These are phyloP conservation scores for Emiliania huxleyi DNA, from an alignment of 78 protist genomes.

Conservation along the genomic window DNA sequence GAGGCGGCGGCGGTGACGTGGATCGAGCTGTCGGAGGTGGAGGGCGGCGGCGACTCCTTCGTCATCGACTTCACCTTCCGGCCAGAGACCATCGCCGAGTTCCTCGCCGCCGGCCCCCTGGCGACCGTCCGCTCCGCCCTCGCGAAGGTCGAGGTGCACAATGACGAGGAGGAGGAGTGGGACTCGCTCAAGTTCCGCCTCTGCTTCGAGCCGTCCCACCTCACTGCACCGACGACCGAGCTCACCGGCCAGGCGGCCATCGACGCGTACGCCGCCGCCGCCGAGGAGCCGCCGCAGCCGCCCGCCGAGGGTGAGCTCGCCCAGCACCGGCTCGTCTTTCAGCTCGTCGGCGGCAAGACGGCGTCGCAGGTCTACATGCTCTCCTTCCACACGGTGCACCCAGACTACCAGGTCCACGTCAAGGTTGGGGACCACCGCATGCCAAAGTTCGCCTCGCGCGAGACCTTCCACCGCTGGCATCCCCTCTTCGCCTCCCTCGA, in stretches of 20 bases:
- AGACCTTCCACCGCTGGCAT: background rate
- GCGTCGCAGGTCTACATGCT: background rate
- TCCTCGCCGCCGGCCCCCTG: background rate
- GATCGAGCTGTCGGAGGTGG: background rate
- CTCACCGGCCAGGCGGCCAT: background rate
- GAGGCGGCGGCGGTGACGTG: background rate
- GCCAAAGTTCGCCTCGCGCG: background rate
- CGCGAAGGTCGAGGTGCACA: background rate
- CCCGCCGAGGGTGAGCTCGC: background rate
- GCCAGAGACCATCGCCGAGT: background rate
- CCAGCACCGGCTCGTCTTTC: background rate
- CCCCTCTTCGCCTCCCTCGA: background rate
- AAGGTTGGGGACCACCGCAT: background rate
- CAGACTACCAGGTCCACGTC: background rate
- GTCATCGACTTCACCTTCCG: background rate
- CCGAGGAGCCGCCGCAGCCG: background rate
- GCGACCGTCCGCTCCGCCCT: background rate
- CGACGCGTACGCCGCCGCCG: background rate
- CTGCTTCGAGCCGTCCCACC: background rate
- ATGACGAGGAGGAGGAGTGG: background rate
- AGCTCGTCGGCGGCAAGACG: background rate
- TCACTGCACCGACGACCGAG: background rate
- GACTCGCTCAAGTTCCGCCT: background rate
- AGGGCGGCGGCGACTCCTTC: background rate
- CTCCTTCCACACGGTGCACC: background rate